Evolutionary conservation across 2,329 filamentous ascomycete species (phyloP), one percentile per base, ranked within the genome.

Genomic region (Microdochium paspali): DNA sequence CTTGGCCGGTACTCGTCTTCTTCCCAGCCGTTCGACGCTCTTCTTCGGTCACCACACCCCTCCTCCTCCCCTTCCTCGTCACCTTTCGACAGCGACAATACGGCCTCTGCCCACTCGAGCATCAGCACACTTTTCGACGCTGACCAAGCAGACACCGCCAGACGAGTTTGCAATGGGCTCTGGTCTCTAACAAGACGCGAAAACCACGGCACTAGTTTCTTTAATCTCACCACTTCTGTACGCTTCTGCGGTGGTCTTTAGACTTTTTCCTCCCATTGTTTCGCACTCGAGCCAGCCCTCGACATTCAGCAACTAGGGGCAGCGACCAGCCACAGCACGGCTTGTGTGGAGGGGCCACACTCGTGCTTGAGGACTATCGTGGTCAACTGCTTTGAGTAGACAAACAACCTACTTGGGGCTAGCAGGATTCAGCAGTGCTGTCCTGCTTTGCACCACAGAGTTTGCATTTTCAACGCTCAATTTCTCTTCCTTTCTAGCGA

Each of bases 381-480:
- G 35, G 35, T 40, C 35, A 21, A 40, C 4, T 12, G 10, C 12
- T 40, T 20, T 21, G 12, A 40, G 15, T 20, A 40, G 18, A 21
- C 35, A 40, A 20, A 18, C 35, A 6, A 20, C n/a, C 13, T 40
- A 18, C 18, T 40, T 40, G 35, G 15, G n/a, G 23, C 35, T 20
- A 40, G 18, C 9, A 40, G 72, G 71, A 74, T 74, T 67, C 72
- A 74, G 72, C 72, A 72, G 72, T 57, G 71, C 72, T 75, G 72
- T 74, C 70, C 71, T 63, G 51, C 47, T 44, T 44, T n/a, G 23
- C 12, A 25, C 53, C 35, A 51, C 50, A 55, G 50, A 51, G 53
- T 47, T 55, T 49, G 48, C 49, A 52, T 54, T 53, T 53, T 53
- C 46, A 48, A 24, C 51, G 50, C 52, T 51, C 56, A 51, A 54